A percentile compares a stretch with the other conserved stretches of the same genome.
Evolutionary conservation across 352 stramenopile species (phyloP).

Genomic region (Globisporangium paddicum): DNA sequence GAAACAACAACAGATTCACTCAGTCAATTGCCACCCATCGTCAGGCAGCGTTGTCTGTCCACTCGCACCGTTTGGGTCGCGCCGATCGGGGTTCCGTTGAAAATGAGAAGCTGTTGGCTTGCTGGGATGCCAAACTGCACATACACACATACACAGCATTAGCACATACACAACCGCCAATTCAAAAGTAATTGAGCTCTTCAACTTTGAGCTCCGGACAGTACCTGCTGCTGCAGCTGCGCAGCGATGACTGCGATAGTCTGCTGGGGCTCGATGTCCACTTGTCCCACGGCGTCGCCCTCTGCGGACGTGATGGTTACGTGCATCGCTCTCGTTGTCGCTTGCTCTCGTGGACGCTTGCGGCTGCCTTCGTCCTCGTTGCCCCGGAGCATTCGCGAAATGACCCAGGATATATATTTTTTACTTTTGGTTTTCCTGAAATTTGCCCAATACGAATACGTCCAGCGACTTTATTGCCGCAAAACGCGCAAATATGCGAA

Average conservation of each 20-base stretch:
- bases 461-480: not conserved
- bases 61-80: slow-evolving; percentile 44
- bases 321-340: slow-evolving; percentile 31
- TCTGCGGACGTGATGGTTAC: slow-evolving; percentile 65
- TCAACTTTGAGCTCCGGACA: not conserved
- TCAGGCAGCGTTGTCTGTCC: not conserved
- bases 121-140: slow-evolving; percentile 64
- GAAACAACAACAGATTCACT: not conserved
- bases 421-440: too few species aligned
- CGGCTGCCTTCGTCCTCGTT: not conserved
- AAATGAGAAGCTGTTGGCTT: slow-evolving; percentile 49
- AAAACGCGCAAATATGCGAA: not conserved
- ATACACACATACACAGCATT: not conserved
- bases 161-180: not conserved
- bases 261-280: slow-evolving; percentile 48
- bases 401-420: not conserved
- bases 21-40: not conserved
- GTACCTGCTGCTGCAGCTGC: slow-evolving; percentile 55
- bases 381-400: slow-evolving; percentile 8
- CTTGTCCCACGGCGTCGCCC: slow-evolving; percentile 46
- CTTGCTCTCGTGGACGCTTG: slow-evolving; percentile 9
- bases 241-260: slow-evolving; percentile 30
- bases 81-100: slow-evolving; percentile 51
- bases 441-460: too few species aligned
- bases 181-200: not conserved